These are phyloP conservation scores for Ogataea glucozyma DNA, from an alignment of 805 yeast genomes.

Conservation along the genomic window DNA sequence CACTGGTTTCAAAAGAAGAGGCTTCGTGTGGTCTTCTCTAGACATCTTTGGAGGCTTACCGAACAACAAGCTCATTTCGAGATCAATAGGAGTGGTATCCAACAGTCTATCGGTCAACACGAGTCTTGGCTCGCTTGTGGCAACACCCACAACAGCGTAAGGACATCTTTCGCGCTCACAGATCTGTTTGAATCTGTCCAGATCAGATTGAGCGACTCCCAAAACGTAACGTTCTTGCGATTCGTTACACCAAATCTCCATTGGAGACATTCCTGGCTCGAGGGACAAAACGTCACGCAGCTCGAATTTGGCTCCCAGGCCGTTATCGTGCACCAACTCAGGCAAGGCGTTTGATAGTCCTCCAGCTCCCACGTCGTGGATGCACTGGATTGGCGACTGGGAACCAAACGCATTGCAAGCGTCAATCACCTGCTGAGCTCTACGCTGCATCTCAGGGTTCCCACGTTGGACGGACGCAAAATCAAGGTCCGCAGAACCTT, in stretches of 20 bases:
- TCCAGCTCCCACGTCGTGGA: slow-evolving; percentile 99
- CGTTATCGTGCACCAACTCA: slow-evolving; percentile 95
- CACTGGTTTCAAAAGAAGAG: slow-evolving; percentile 49
- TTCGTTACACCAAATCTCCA: slow-evolving; percentile 99
- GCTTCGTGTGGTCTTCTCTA: slow-evolving; percentile 65
- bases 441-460: slow-evolving; percentile 98
- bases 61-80: slow-evolving; percentile 91
- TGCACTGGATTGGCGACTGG: slow-evolving; percentile 80
- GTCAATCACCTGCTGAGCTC: slow-evolving; percentile 97
- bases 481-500: slow-evolving; percentile 93
- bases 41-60: slow-evolving; percentile 98
- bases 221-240: slow-evolving; percentile 97
- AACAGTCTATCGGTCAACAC: slow-evolving; percentile 77
- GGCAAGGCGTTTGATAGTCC: slow-evolving; percentile 97
- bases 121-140: slow-evolving; percentile 83
- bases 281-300: slow-evolving; percentile 84
- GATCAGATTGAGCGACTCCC: slow-evolving; percentile 81
- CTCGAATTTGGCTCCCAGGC: slow-evolving; percentile 90
- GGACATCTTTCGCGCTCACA: slow-evolving; percentile 97
- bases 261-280: slow-evolving; percentile 98
- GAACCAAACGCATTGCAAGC: slow-evolving; percentile 84
- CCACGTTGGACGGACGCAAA: slow-evolving; percentile 99
- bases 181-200: slow-evolving; percentile 68
- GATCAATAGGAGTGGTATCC: slow-evolving; percentile 85
- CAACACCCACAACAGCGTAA: slow-evolving; percentile 92